Evolutionary conservation across 2,329 filamentous ascomycete species (phyloP).

Genomic region (Talaromyces sp.): DNA sequence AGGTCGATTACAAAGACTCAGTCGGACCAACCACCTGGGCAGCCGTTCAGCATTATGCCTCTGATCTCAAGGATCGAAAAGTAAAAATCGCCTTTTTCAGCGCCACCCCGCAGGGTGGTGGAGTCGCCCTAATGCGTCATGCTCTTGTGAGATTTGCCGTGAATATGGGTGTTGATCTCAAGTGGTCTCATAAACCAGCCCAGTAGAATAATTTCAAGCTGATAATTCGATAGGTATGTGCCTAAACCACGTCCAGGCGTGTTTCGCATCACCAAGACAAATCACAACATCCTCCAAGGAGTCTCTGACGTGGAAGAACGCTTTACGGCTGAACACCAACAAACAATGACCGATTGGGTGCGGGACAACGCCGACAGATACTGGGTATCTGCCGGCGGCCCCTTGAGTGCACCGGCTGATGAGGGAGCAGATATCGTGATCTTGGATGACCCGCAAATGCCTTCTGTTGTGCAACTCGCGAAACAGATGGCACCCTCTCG

Average conservation of each 20-base stretch:
- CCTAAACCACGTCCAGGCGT: constrained; percentile 74
- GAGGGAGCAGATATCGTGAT: constrained; percentile 73
- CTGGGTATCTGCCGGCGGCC: constrained; percentile 66
- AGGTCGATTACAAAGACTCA: constrained; percentile 56
- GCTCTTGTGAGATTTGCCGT: constrained; percentile 68
- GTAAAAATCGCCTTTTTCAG: constrained; percentile 74
- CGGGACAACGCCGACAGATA: constrained; percentile 67
- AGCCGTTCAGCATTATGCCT: constrained; percentile 58
- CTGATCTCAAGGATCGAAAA: constrained; percentile 58
- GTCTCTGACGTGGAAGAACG: constrained; percentile 62
- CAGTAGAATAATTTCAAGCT: background rate
- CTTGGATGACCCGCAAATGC: constrained; percentile 83
- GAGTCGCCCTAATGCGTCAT: constrained; percentile 77
- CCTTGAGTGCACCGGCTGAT: constrained; percentile 58
- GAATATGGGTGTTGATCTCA: constrained; percentile 62
- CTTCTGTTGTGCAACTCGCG: constrained; percentile 68
- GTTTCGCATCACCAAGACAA: constrained; percentile 79
- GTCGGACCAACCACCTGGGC: constrained; percentile 61
- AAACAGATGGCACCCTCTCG: constrained; percentile 66
- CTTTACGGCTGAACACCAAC: constrained; percentile 59
- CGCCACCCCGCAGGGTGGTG: constrained; percentile 74
- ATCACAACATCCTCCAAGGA: constrained; percentile 83
- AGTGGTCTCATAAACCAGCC: constrained; percentile 54
- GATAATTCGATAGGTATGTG: constrained; percentile 49
- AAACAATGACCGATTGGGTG: constrained; percentile 66